phyloP scores from a whole-genome alignment of 2,329 filamentous ascomycete genomes.

The Allantophomopsis cytisporea region DNA sequence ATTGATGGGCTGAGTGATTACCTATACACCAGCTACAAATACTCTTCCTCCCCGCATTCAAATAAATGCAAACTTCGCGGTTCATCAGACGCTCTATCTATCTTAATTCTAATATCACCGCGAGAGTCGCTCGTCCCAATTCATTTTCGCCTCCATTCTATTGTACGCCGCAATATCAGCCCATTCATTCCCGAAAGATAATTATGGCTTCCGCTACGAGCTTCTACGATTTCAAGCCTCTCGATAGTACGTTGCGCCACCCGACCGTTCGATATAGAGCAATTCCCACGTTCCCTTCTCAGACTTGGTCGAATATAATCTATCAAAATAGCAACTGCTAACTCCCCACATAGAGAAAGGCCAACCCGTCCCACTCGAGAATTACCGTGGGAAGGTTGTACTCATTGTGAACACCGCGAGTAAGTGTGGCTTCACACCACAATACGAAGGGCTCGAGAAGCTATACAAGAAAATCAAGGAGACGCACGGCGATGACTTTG shows the following conservation, averaged over 20 bases:
- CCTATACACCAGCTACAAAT: too few species aligned
- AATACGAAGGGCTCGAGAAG: slow-evolving; percentile 82
- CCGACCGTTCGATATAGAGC: neutral
- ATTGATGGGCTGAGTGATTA: too few species aligned
- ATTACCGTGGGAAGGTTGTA: slow-evolving; percentile 83
- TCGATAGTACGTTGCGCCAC: slow-evolving; percentile 50
- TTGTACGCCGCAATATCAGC: too few species aligned
- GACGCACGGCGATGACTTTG: slow-evolving; percentile 62
- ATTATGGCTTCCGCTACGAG: slow-evolving; percentile 54
- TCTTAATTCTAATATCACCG: too few species aligned
- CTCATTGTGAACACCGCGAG: slow-evolving; percentile 96
- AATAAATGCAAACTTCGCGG: too few species aligned
- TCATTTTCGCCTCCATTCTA: too few species aligned
- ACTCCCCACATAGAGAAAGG: slow-evolving; percentile 47
- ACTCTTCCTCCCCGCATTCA: too few species aligned
- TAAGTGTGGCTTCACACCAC: slow-evolving; percentile 97
- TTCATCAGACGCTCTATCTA: too few species aligned
- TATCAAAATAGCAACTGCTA: neutral
- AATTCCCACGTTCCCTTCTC: slow-evolving; percentile 1
- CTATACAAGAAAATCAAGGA: slow-evolving; percentile 69
- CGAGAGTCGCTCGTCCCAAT: too few species aligned
- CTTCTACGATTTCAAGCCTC: slow-evolving; percentile 77
- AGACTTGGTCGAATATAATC: too few species aligned
- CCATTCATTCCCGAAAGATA: too few species aligned
- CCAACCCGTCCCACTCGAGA: slow-evolving; percentile 50